Base-by-base conservation (phyloP, 179 eudicot genomes). In the Sideroxylon spinosum region DNA sequence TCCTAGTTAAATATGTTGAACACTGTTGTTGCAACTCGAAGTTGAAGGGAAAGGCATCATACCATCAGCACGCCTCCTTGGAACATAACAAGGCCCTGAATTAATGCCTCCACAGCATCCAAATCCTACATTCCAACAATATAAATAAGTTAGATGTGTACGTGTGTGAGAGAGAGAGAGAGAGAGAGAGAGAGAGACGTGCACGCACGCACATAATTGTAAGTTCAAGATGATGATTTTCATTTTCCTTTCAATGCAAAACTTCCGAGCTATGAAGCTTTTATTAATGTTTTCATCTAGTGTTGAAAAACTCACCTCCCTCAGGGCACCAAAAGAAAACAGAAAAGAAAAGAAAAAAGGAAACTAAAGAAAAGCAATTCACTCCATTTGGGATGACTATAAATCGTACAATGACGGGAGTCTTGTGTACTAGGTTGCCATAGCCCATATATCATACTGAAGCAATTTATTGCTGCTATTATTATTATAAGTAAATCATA, bases 1-100 rank as follows among this genome's bases (percentile, higher is more conserved):
- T 37, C 44, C 44, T 37, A 37, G 44, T 37, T 37, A 37, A 37
- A 37, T 23, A 32, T 19, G 20, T 63, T 48, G 13, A 37, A 9
- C 0, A 0, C 14, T 19, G 68, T 2, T 53, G 9, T 26, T 7
- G 49, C 46, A 78, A 61, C 19, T 64, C 26, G 61, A 25, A 9
- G 69, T 56, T 68, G 52, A 53, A 37, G 26, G 65, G 63, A 29
- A 23, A 23, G 59, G 14, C 52, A 61, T 28, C 49, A 56, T 95
- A 95, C 99, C 99, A 95, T 95, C 65, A 93, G 87, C 72, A 95
- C 97, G 78, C 99, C 99, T 78, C 98, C 99, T 89, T 95, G 98
- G 91, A 93, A 95, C 84, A 95, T 84, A 71, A 93, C 92, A 63
- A 95, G 98, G 76, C 99, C 99, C 85, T 95, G 99, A 72, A 95